Conservation (phyloP, 2,329 filamentous ascomycete genomes). For the Calonectria ilicicola region DNA sequence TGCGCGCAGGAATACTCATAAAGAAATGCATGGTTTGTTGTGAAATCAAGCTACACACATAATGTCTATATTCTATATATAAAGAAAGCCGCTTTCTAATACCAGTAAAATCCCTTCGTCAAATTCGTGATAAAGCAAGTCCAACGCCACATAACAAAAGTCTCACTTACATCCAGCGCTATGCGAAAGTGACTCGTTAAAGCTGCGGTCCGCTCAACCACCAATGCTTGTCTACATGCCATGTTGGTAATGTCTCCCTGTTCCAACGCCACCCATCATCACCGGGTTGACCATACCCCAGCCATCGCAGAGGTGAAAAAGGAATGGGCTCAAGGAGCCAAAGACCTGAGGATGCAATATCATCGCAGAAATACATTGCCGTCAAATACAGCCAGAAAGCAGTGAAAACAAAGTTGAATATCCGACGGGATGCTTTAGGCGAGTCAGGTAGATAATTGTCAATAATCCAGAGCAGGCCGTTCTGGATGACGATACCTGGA, state of each 20-base stretch:
- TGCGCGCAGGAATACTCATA: no score
- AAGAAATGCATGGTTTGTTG: no score
- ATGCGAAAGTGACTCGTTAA: conserved; percentile 25
- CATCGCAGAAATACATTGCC: conserved; percentile 75
- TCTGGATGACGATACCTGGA: conserved; percentile 73
- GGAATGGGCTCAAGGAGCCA: conserved; percentile 90
- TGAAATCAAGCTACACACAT: background rate
- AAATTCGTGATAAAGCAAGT: background rate
- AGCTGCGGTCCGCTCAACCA: conserved; percentile 58
- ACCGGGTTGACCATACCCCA: conserved; percentile 72
- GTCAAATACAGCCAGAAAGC: conserved; percentile 77
- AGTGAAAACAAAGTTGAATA: conserved; percentile 72
- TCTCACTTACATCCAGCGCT: background rate
- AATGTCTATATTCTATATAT: background rate
- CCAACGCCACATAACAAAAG: background rate
- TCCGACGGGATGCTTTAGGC: conserved; percentile 60
- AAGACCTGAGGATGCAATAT: conserved; percentile 78
- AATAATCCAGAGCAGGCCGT: conserved; percentile 49
- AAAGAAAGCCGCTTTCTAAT: background rate
- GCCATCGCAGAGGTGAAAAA: conserved; percentile 73
- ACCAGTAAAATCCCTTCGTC: background rate
- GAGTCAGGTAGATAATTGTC: conserved; percentile 51
- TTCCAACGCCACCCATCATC: conserved; percentile 78
- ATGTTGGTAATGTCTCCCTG: conserved; percentile 61
- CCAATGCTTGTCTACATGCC: conserved; percentile 73